Evolutionary conservation across 2,329 filamentous ascomycete genomes (phyloP).

Genomic region (Dactylellina leptospora): DNA sequence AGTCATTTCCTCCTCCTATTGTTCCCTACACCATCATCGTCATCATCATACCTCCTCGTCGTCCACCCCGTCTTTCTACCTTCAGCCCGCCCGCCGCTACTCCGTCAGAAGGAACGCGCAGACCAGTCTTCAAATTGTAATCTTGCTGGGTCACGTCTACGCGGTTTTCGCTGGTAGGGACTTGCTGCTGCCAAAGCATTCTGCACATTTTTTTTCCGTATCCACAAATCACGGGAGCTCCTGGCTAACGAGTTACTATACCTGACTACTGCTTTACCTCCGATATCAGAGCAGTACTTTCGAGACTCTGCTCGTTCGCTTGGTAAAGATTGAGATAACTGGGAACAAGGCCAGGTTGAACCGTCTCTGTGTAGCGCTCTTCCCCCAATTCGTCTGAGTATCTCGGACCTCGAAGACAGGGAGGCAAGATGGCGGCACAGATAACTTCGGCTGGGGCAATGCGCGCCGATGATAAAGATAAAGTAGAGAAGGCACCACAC

Average conservation of each 20-base stretch:
- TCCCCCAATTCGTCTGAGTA: too few relatives aligned
- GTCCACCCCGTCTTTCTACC: neutral
- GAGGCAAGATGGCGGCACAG: slow-evolving; percentile 40
- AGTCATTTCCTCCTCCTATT: slow-evolving; percentile 30
- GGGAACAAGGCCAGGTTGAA: neutral
- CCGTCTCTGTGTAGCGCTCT: slow-evolving; percentile 5
- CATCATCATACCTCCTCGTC: slow-evolving; percentile 2
- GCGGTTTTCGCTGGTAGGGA: slow-evolving; percentile 52
- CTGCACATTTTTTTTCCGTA: slow-evolving; percentile 24
- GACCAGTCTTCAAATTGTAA: slow-evolving; percentile 11
- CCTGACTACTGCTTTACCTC: slow-evolving; percentile 1
- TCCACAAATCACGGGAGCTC: slow-evolving; percentile 30
- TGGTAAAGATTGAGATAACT: too few relatives aligned
- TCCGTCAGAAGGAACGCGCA: slow-evolving; percentile 12
- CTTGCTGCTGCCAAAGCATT: slow-evolving; percentile 37
- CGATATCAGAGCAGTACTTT: slow-evolving; percentile 20
- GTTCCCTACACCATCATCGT: neutral
- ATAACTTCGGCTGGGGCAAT: slow-evolving; percentile 42
- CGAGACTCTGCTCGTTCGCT: slow-evolving; percentile 31
- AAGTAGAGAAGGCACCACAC: slow-evolving; percentile 59
- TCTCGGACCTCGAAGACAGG: neutral
- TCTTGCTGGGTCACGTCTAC: slow-evolving; percentile 39
- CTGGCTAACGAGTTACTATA: slow-evolving; percentile 36
- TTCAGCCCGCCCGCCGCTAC: slow-evolving; percentile 5
- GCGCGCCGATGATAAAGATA: slow-evolving; percentile 47